Conservation (phyloP, 2,329 filamentous ascomycete species). For the Hypoxylon sp. region DNA sequence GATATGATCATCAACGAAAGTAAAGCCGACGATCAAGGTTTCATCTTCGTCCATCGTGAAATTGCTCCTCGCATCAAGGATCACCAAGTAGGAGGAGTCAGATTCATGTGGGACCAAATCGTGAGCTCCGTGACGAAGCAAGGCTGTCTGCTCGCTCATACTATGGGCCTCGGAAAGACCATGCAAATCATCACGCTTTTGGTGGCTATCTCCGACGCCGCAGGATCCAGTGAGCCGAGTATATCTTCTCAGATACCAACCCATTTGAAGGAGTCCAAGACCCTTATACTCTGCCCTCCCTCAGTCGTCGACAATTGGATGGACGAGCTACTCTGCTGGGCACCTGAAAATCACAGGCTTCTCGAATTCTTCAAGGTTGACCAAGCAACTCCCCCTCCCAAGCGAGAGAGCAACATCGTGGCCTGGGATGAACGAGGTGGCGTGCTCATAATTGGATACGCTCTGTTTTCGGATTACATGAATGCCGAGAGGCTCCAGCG, state of each 20-base stretch:
- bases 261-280: slow-evolving; percentile 71
- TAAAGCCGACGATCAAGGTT: slow-evolving; percentile 69
- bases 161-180: slow-evolving; percentile 93
- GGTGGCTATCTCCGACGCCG: slow-evolving; percentile 76
- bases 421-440: slow-evolving; percentile 76
- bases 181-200: slow-evolving; percentile 92
- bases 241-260: slow-evolving; percentile 76
- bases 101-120: slow-evolving; percentile 90
- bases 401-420: slow-evolving; percentile 62
- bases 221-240: slow-evolving; percentile 66
- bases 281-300: slow-evolving; percentile 81
- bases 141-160: slow-evolving; percentile 87
- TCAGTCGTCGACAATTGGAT: slow-evolving; percentile 84
- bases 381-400: slow-evolving; percentile 49
- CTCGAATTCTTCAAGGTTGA: slow-evolving; percentile 70
- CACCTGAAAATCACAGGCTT: slow-evolving; percentile 63
- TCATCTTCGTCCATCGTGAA: slow-evolving; percentile 73
- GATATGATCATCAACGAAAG: slow-evolving; percentile 75
- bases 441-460: slow-evolving; percentile 81
- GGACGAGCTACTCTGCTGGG: slow-evolving; percentile 81
- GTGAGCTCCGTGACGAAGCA: slow-evolving; percentile 71
- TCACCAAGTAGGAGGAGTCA: slow-evolving; percentile 84
- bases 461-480: slow-evolving; percentile 68
- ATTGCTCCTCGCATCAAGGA: slow-evolving; percentile 77
- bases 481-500: slow-evolving; percentile 52